Conservation (phyloP, 176 grass and related monocot species). For the Carex scoparia region DNA sequence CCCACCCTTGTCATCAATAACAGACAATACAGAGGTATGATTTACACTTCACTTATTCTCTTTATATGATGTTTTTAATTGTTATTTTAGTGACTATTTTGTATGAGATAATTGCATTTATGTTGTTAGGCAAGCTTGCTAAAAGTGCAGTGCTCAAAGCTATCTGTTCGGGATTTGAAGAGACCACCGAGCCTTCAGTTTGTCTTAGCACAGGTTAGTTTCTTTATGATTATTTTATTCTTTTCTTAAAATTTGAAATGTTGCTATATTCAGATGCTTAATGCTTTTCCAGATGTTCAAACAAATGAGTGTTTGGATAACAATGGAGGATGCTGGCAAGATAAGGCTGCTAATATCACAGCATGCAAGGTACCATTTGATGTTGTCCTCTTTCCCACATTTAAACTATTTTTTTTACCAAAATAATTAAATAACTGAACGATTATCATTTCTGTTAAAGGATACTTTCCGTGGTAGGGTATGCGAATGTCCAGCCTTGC, state of each 20-base stretch:
- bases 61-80: conserved; percentile 7
- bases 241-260: neutral
- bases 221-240: conserved; percentile 18
- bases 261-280: neutral
- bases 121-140: conserved; percentile 77
- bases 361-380: conserved; percentile 70
- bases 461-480: conserved; percentile 92
- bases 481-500: conserved; percentile 76
- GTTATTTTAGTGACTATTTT: neutral
- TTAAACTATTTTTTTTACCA: neutral
- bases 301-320: conserved; percentile 98
- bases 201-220: conserved; percentile 67
- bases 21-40: conserved; percentile 75
- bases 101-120: conserved; percentile 15
- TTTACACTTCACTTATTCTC: conserved; percentile 24
- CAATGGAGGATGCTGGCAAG: conserved; percentile 82
- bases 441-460: conserved; percentile 29
- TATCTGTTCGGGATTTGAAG: conserved; percentile 84
- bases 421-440: conserved; percentile 11
- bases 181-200: conserved; percentile 74
- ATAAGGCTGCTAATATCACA: conserved; percentile 56
- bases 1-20: conserved; percentile 88
- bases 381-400: neutral
- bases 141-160: conserved; percentile 87
- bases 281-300: conserved; percentile 53